phyloP scores from a whole-genome alignment of 2,329 filamentous ascomycete genomes.

The Aspergillus bombycis region DNA sequence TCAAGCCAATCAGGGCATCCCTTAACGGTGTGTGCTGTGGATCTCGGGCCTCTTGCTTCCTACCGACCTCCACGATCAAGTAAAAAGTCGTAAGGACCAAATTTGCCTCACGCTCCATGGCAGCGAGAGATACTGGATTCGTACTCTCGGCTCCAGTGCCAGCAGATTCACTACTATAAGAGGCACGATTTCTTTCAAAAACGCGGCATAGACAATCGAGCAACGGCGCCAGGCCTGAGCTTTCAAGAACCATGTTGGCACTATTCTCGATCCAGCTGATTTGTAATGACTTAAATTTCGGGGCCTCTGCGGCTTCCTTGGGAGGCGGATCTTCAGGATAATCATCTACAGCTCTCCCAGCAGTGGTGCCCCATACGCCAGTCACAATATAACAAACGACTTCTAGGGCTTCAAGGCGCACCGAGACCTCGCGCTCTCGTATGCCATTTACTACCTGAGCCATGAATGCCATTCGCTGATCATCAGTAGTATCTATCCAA shows the following conservation, averaged over 20 bases:
- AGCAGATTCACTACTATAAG: conserved; percentile 27
- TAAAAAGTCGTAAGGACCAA: conserved; percentile 48
- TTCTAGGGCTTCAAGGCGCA: conserved; percentile 51
- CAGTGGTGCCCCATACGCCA: conserved; percentile 72
- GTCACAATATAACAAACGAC: conserved; percentile 60
- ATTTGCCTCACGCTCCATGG: conserved; percentile 45
- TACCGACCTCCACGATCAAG: conserved; percentile 45
- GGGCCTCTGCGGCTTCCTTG: conserved; percentile 44
- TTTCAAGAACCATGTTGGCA: conserved; percentile 41
- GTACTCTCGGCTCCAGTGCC: conserved; percentile 35
- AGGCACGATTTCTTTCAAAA: conserved; percentile 41
- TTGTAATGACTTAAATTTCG: conserved; percentile 52
- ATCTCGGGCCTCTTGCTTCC: conserved; percentile 37
- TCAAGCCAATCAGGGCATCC: conserved; percentile 54
- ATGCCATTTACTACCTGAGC: conserved; percentile 40
- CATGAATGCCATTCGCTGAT: conserved; percentile 50
- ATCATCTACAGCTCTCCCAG: conserved; percentile 47
- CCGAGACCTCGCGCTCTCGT: conserved; percentile 41
- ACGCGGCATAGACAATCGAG: conserved; percentile 41
- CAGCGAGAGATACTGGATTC: conserved; percentile 38
- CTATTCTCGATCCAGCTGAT: conserved; percentile 52
- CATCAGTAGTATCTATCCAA: conserved; percentile 69
- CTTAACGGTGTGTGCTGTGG: conserved; percentile 27
- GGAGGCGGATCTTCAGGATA: conserved; percentile 36
- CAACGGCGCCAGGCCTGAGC: conserved; percentile 39